Percentiles rank a stretch among this genome's conserved stretches.
These are phyloP conservation scores for Penicillium sp. DNA, from an alignment of 2,329 filamentous ascomycete species.

Conservation along the genomic window DNA sequence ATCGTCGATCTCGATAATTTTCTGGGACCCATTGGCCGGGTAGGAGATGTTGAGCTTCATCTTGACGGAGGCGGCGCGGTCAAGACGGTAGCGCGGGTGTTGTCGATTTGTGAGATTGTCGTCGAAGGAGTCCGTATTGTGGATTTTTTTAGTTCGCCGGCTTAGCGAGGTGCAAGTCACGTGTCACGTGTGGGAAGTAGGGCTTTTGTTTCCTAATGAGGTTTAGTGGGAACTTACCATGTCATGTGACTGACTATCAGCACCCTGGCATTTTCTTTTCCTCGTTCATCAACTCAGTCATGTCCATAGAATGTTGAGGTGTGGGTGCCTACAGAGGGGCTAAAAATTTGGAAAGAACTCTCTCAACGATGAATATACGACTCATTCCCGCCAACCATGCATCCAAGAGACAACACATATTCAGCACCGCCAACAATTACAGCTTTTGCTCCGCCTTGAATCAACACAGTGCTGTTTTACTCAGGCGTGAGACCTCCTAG, in stretches of 20 bases:
- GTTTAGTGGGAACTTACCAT: constrained; percentile 23
- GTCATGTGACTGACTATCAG: not conserved
- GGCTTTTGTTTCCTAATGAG: constrained; percentile 10
- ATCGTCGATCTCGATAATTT: constrained; percentile 98
- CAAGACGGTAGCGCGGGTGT: constrained; percentile 46
- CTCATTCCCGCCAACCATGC: not conserved
- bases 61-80: constrained; percentile 52
- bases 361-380: not conserved
- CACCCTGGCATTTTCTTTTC: not conserved
- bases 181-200: constrained; percentile 27
- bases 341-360: too few relatives aligned
- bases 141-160: constrained; percentile 37
- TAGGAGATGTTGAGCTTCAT: constrained; percentile 81
- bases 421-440: not conserved
- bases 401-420: not conserved
- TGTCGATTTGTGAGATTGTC: constrained; percentile 42
- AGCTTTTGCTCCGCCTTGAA: not conserved
- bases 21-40: constrained; percentile 99
- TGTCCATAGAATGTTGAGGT: not conserved
- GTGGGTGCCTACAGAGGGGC: not conserved
- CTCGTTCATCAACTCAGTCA: not conserved
- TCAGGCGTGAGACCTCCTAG: not conserved
- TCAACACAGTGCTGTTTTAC: not conserved
- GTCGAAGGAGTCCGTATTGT: constrained; percentile 36
- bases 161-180: constrained; percentile 39